These are phyloP conservation scores for Cryptococcus hybrid DNA, from an alignment of 1,284 basidiomycete genomes.

Conservation along the genomic window DNA sequence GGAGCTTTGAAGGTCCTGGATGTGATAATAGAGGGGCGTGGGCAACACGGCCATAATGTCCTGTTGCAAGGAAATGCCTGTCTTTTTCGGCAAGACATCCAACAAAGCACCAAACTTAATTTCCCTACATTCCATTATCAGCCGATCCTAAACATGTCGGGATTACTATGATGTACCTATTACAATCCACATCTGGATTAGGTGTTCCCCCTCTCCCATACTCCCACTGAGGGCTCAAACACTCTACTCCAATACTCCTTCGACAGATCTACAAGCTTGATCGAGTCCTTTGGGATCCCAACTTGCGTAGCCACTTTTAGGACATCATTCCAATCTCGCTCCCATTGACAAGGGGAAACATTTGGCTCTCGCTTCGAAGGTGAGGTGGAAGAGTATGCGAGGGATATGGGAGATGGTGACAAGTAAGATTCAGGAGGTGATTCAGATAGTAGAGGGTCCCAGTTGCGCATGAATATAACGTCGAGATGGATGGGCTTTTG, in stretches of 20 bases:
- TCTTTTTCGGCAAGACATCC: slow-evolving; percentile 56
- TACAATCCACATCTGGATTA: slow-evolving; percentile 94
- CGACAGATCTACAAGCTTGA: slow-evolving; percentile 69
- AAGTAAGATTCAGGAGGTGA: background rate
- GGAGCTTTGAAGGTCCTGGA: slow-evolving; percentile 55
- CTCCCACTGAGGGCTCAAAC: slow-evolving; percentile 74
- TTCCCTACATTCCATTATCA: slow-evolving; percentile 75
- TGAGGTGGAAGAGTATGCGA: slow-evolving; percentile 41
- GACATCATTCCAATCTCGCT: slow-evolving; percentile 92
- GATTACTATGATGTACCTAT: slow-evolving; percentile 57
- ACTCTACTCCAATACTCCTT: slow-evolving; percentile 85
- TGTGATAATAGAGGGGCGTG: slow-evolving; percentile 15
- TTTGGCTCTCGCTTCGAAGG: slow-evolving; percentile 55
- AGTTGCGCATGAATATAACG: slow-evolving; percentile 94
- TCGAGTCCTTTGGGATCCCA: slow-evolving; percentile 62
- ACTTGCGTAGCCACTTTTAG: slow-evolving; percentile 67
- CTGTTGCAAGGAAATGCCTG: slow-evolving; percentile 62
- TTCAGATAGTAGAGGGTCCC: slow-evolving; percentile 59
- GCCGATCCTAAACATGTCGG: background rate
- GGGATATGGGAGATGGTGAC: slow-evolving; percentile 32
- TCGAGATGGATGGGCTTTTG: slow-evolving; percentile 71
- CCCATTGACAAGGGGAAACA: slow-evolving; percentile 87
- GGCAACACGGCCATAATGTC: slow-evolving; percentile 82
- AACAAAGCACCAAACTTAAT: slow-evolving; percentile 92
- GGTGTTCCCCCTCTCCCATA: slow-evolving; percentile 79